phyloP scores from a whole-genome alignment of 208 protist genomes.

The Leishmania amazonensis region DNA sequence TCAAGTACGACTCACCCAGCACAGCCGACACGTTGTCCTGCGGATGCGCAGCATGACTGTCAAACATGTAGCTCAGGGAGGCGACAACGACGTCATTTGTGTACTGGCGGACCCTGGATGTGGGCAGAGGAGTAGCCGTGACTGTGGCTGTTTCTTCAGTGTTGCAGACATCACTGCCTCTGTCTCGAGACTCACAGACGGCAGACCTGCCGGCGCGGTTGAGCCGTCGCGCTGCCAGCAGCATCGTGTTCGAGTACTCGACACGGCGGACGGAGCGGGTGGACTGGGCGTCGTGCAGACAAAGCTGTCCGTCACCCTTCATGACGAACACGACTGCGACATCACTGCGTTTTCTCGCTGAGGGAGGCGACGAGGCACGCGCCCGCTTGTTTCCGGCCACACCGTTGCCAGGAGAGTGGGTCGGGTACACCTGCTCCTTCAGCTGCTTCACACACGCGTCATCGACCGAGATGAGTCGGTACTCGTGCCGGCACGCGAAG shows the following conservation, averaged over 20 bases:
- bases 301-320: slow-evolving; percentile 47
- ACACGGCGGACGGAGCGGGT: slow-evolving; percentile 58
- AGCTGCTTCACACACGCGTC: slow-evolving; percentile 27
- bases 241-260: slow-evolving; percentile 84
- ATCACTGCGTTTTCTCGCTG: background rate
- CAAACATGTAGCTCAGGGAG: slow-evolving; percentile 55
- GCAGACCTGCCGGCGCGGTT: slow-evolving; percentile 4
- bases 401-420: background rate
- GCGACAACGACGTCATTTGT: slow-evolving; percentile 35
- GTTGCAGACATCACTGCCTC: background rate
- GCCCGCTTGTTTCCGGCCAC: background rate
- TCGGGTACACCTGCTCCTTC: slow-evolving; percentile 2
- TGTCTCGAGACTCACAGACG: background rate
- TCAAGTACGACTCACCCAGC: slow-evolving; percentile 37
- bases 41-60: slow-evolving; percentile 37
- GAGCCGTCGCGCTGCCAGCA: slow-evolving; percentile 42
- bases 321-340: slow-evolving; percentile 38
- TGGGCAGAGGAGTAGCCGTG: background rate
- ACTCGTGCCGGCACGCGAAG: slow-evolving; percentile 42
- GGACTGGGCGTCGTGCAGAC: slow-evolving; percentile 33
- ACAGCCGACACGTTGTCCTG: slow-evolving; percentile 32
- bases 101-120: background rate
- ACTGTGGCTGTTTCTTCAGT: no score
- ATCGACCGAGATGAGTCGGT: slow-evolving; percentile 54
- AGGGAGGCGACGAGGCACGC: background rate